Evolutionary conservation across 768 basidiomycete species (phyloP), one percentile per base, ranked within the genome.

Genomic region (Podaxis mareebaensis): DNA sequence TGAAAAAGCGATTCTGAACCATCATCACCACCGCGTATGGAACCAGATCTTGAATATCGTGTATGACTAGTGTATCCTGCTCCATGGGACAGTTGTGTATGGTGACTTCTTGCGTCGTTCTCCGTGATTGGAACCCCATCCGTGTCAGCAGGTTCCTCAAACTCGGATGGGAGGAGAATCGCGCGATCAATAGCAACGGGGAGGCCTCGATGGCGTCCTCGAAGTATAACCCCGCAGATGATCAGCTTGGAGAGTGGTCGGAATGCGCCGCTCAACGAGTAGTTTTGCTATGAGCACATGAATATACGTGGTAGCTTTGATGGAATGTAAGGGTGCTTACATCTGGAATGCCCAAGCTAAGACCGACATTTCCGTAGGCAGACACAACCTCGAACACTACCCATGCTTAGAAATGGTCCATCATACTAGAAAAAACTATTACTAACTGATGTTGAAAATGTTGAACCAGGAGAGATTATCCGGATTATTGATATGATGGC

Each of bases 141-240:
- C 5, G 24, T 15, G 6, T 49, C 46, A 10, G 40, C 69, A 22
- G 69, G 64, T 39, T 72, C 74, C 64, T 79, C 68, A 64, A 84
- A 84, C 62, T 93, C 92, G 39, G 78, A 79, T 0, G 93, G 94
- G 17, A 95, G 80, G 71, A 96, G 81, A 57, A 96, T 84, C 0
- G 95, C 92, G 58, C 95, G 86, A 74, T 95, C 93, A 53, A 95
- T 93, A 8, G 92, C 93, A 22, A 92, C 89, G 0, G 93, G 93
- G 6, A 95, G 77, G 40, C 93, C 93, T 53, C 95, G 89, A 74
- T 98, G 95, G 12, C 94, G 85, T 7, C 95, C 95, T 62, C 97
- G 91, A 65, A 99, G 83, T 93, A 99, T 99, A 67, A 99, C 94
- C 10, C 85, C 73, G 70, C 87, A 89, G 28, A 98, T 68, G 61